phyloP scores from a whole-genome alignment of 208 protist species.

The Leishmania martiniquensis region DNA sequence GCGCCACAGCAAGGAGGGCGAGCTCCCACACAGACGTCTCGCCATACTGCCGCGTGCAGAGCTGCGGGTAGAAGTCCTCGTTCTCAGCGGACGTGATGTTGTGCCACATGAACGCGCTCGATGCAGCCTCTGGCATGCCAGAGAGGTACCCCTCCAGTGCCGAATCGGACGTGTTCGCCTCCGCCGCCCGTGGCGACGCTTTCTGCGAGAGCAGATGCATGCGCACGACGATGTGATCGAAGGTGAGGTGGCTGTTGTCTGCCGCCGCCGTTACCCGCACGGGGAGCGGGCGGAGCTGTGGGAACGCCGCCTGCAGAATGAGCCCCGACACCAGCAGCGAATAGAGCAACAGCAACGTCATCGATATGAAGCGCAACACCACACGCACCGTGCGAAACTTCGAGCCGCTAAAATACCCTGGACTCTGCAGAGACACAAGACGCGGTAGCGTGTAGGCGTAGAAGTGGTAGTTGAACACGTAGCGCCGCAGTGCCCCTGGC shows the following conservation, averaged over 20 bases:
- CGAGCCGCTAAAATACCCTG: constrained; percentile 57
- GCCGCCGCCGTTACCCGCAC: constrained; percentile 51
- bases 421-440: constrained; percentile 71
- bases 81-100: constrained; percentile 39
- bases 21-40: constrained; percentile 72
- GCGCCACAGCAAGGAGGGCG: constrained; percentile 58
- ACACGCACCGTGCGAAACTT: constrained; percentile 57
- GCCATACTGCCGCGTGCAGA: constrained; percentile 70
- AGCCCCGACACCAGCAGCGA: constrained; percentile 55
- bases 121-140: constrained; percentile 25
- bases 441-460: constrained; percentile 72
- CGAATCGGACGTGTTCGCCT: constrained; percentile 20
- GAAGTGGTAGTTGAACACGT: constrained; percentile 50
- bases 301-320: constrained; percentile 79
- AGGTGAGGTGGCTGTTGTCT: constrained; percentile 47
- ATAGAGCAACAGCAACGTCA: constrained; percentile 55
- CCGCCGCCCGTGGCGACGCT: constrained; percentile 16
- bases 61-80: constrained; percentile 77
- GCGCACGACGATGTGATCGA: constrained; percentile 84
- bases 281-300: constrained; percentile 63
- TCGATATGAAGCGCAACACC: constrained; percentile 55
- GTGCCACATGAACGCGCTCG: constrained; percentile 56
- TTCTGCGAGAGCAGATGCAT: constrained; percentile 64
- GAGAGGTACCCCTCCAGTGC: constrained; percentile 19
- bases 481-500: constrained; percentile 49